Percentiles rank a stretch among this genome's conserved stretches.
Conservation (phyloP, 139 green algal genomes). For the Tetradesmus lagerheimii region DNA sequence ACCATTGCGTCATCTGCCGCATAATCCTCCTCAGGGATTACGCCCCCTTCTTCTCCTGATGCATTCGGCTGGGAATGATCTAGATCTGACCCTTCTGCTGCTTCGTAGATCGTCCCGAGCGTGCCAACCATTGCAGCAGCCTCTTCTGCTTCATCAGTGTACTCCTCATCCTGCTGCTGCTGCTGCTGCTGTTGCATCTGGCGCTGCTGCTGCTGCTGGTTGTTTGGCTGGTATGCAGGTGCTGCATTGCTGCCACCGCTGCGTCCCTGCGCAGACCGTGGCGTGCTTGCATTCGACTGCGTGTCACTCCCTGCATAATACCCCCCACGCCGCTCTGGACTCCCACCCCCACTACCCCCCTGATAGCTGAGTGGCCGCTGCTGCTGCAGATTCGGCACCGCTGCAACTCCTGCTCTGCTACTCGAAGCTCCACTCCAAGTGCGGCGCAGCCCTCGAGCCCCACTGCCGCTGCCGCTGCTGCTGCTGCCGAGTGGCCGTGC, state of each 20-base stretch:
- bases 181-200: not conserved
- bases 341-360: not conserved
- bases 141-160: not conserved
- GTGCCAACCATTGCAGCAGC: not conserved
- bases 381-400: conserved; percentile 15
- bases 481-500: not conserved
- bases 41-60: not conserved
- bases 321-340: not conserved
- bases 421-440: conserved; percentile 7
- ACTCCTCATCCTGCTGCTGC: not conserved
- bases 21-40: not conserved
- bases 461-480: not conserved
- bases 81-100: conserved; percentile 1
- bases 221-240: not conserved
- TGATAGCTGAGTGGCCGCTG: not conserved
- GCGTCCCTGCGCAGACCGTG: not conserved
- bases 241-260: not conserved
- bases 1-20: not conserved
- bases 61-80: not conserved
- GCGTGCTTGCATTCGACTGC: not conserved
- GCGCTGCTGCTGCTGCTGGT: not conserved
- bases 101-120: conserved; percentile 2
- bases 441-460: not conserved
- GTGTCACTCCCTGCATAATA: not conserved
- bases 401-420: not conserved